Evolutionary conservation across 2,329 filamentous ascomycete genomes (phyloP).

Genomic region (Fusarium goolgardi): DNA sequence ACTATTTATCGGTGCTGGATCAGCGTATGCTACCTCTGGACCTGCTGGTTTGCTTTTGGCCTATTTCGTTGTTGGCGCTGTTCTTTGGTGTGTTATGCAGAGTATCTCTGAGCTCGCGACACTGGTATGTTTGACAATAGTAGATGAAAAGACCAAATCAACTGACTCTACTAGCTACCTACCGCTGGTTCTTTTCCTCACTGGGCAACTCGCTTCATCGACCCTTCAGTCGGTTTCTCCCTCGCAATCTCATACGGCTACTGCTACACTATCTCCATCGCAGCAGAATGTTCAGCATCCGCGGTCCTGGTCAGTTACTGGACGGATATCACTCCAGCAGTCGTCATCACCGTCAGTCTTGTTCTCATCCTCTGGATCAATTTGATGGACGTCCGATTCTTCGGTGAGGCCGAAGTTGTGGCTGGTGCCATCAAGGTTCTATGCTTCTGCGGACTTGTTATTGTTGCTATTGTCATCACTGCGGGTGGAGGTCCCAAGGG

Average conservation of each 20-base stretch:
- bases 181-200: conserved; percentile 45
- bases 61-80: conserved; percentile 38
- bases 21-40: conserved; percentile 42
- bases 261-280: conserved; percentile 43
- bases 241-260: conserved; percentile 44
- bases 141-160: rapidly evolving
- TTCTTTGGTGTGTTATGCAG: conserved; percentile 46
- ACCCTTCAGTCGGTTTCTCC: conserved; percentile 41
- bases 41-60: conserved; percentile 42
- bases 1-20: conserved; percentile 43
- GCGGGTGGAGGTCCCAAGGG: conserved; percentile 66
- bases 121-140: conserved; percentile 13
- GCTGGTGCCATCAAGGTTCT: conserved; percentile 70
- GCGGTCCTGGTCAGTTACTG: conserved; percentile 42
- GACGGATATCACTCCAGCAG: conserved; percentile 42
- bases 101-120: conserved; percentile 44
- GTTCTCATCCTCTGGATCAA: conserved; percentile 66
- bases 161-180: conserved; percentile 23
- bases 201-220: conserved; percentile 45
- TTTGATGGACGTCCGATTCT: conserved; percentile 67
- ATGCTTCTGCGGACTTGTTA: conserved; percentile 68
- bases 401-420: conserved; percentile 71
- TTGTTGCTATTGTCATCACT: conserved; percentile 66
- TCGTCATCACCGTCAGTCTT: conserved; percentile 64
- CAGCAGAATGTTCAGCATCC: conserved; percentile 41